Base-by-base conservation (phyloP, 2,329 filamentous ascomycete genomes). In the Colletotrichum nymphaeae region DNA sequence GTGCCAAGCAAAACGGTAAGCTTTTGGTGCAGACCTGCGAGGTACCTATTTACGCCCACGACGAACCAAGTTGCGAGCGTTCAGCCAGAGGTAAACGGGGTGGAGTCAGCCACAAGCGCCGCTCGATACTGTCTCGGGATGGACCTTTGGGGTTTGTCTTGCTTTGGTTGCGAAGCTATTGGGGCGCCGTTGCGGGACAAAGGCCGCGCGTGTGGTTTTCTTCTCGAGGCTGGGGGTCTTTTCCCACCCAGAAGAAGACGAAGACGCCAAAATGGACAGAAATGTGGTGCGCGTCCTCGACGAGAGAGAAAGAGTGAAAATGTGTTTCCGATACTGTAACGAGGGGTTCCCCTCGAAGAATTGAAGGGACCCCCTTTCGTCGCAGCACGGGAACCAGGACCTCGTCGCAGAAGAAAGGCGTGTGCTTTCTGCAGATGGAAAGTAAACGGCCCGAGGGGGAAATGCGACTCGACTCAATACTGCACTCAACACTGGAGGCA, bases 41-140 rank as follows among this genome's bases (percentile, higher is more conserved):
- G 35, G 35, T 42, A 42, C 14, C 37, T 16, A 42, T 16, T 42
- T 16, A 16, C 69, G 32, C 32, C 53, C 63, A 59, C 57, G 55
- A 46, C 35, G 19, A 46, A 22, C 22, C 63, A 55, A 42, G 37
- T 42, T 42, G 37, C 37, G 37, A 42, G 49, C 52, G 69, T 68
- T 68, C 70, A 65, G 66, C 59, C 24, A 53, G 65, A 73, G 59
- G 24, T 56, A 63, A 60, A 46, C 30, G 37, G 52, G 59, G 64
- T 57, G 53, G 70, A 60, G 59, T 65, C 70, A 73, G 70, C 70
- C 66, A 69, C 55, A 69, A 57, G 53, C 59, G 65, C 55, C 53
- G 65, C 53, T 60, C 53, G 58, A 42, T 69, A 52, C 37, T 59
- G 58, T 63, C 37, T 69, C 66, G 66, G 56, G 70, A 65, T 70